Evolutionary conservation across 768 basidiomycete genomes (phyloP).

Genomic region (Daedaleopsis sinensis): DNA sequence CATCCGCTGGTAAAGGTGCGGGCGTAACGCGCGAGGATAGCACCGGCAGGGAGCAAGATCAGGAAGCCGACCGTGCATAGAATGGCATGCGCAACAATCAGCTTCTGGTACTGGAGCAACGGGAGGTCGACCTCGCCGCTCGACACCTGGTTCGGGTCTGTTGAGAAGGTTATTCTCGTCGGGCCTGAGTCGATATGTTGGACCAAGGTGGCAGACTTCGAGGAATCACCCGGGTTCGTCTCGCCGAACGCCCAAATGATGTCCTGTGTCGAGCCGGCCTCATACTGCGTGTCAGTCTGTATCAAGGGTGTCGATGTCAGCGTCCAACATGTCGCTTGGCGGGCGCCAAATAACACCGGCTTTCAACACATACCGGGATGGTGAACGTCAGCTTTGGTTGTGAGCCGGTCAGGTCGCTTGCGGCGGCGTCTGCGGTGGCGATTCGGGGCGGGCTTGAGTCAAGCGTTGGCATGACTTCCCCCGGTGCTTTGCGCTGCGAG

Average conservation of each 20-base stretch:
- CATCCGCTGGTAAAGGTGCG: constrained; percentile 53
- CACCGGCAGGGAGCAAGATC: constrained; percentile 60
- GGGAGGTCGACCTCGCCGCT: constrained; percentile 28
- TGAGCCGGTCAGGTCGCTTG: constrained; percentile 39
- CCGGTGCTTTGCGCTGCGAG: constrained; percentile 61
- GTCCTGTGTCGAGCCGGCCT: constrained; percentile 40
- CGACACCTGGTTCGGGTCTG: constrained; percentile 23
- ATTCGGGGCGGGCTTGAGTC: constrained; percentile 53
- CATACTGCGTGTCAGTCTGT: constrained; percentile 36
- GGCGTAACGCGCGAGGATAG: constrained; percentile 54
- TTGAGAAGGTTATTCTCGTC: constrained; percentile 47
- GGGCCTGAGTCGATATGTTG: constrained; percentile 52
- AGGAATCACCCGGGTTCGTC: constrained; percentile 49
- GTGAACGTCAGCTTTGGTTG: constrained; percentile 53
- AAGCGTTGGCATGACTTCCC: constrained; percentile 59
- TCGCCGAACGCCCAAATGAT: constrained; percentile 66
- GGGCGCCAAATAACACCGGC: background rate
- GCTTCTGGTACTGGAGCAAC: constrained; percentile 48
- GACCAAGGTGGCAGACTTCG: constrained; percentile 45
- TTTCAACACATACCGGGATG: constrained; percentile 44
- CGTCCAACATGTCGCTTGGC: background rate
- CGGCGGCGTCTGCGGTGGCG: constrained; percentile 43
- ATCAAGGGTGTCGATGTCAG: background rate
- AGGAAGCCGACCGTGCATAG: constrained; percentile 57
- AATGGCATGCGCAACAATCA: constrained; percentile 55